Evolutionary conservation across 805 yeast genomes (phyloP), one percentile per base, ranked within the genome.

Genomic region (Dipodascopsis tothii): DNA sequence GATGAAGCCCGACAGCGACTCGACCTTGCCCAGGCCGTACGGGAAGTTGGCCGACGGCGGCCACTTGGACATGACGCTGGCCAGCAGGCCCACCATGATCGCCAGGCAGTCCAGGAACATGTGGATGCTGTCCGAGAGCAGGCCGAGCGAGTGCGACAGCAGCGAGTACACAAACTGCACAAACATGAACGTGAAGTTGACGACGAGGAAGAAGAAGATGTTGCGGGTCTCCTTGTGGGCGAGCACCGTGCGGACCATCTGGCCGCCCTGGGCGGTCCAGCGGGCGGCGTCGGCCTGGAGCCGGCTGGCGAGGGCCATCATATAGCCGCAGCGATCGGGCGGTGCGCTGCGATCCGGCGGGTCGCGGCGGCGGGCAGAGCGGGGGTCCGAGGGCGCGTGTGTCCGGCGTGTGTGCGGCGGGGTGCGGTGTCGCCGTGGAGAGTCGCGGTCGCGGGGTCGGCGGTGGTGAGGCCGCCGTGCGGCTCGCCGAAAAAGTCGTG

Each of bases 21-120:
- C 97, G 38, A 92, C 77, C 61, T 87, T 77, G 5, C 78, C 72
- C 40, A 90, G 68, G 0, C 95, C 96, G 67, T 85, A 86, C 1
- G 97, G 96, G 59, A 75, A 90, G 41, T 74, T 72, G n/a, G 80
- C 72, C 46, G 75, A 75, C 3, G 84, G 73, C 2, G 79, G 78
- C 48, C 67, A 67, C 50, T 75, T 78, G 2, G 81, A 70, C 41
- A 78, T 64, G 11, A 77, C 72, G 19, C 94, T 84, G 0, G 99
- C 98, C 21, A 90, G 71, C 2, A 92, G 68, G 0, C 99, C 99
- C 23, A 92, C 74, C 2, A 92, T 78, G 43, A 92, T 68, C 0
- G 97, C 94, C 0, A 86, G 74, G 61, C 98, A 92, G 63, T 92
- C 99, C 44, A 92, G 70, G 2, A 94, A 83, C 99, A 92, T 92